A percentile compares a stretch with the other conserved stretches of the same genome.
phyloP scores from a whole-genome alignment of 148 eudicot species.

The Pouteria glomerata region DNA sequence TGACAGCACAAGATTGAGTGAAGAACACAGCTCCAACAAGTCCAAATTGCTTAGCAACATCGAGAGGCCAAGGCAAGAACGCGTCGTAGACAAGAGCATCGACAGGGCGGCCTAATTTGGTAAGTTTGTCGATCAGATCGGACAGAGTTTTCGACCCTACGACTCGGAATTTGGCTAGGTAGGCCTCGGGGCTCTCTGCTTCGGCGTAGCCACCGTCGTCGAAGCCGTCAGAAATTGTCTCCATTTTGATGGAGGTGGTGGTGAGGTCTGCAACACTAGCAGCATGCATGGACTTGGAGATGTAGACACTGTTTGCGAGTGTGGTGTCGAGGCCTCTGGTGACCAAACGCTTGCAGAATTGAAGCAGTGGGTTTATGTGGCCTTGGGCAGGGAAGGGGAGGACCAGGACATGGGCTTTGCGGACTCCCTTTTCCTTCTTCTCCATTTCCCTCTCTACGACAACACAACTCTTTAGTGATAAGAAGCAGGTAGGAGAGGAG shows the following conservation, averaged over 20 bases:
- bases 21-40: conserved; percentile 39
- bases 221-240: conserved; percentile 44
- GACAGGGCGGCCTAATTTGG: conserved; percentile 21
- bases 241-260: conserved; percentile 19
- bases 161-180: conserved; percentile 24
- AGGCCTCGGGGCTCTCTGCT: conserved; percentile 23
- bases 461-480: too few species aligned
- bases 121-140: conserved; percentile 24
- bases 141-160: conserved; percentile 29
- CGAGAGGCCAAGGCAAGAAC: conserved; percentile 56
- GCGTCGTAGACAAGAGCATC: conserved; percentile 46
- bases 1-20: conserved; percentile 58
- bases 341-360: conserved; percentile 47
- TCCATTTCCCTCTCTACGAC: conserved; percentile 7
- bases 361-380: conserved; percentile 60
- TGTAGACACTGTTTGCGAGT: conserved; percentile 26
- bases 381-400: conserved; percentile 63
- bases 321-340: conserved; percentile 43
- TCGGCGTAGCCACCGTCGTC: conserved; percentile 37
- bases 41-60: conserved; percentile 36
- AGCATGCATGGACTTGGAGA: conserved; percentile 28
- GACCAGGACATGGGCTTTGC: conserved; percentile 36
- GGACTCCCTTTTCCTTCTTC: not conserved
- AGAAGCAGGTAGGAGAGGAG: too few species aligned
- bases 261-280: not conserved